Evolutionary conservation across 306 rosid genomes (phyloP).

Genomic region (Betula pendula): DNA sequence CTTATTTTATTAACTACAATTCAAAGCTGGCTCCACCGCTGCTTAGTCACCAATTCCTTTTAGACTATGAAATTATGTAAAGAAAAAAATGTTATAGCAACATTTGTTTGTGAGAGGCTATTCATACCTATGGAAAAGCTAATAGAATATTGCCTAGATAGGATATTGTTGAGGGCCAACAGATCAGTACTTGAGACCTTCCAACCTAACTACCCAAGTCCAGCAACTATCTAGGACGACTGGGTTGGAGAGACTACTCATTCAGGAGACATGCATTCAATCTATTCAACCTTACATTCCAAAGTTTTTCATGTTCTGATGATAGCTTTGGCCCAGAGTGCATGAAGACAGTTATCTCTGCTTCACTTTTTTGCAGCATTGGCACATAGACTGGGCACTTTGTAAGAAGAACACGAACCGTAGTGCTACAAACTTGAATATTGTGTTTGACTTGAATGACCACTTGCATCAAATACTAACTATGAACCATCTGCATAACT

Average conservation of each 20-base stretch:
- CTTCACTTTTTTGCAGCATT: background rate
- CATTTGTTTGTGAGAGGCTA: background rate
- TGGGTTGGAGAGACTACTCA: background rate
- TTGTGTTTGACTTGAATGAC: no score
- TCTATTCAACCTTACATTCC: background rate
- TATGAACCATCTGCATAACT: no score
- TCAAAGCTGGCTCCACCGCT: no score
- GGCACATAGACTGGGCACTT: background rate
- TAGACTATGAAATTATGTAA: background rate
- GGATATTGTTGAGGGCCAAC: background rate
- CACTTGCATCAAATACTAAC: no score
- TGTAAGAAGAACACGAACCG: background rate
- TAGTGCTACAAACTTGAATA: no score
- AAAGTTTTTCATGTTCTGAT: background rate
- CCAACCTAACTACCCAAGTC: background rate
- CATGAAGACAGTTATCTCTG: slow-evolving; percentile 2
- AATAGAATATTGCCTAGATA: background rate
- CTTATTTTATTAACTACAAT: no score
- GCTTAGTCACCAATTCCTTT: background rate
- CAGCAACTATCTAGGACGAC: background rate
- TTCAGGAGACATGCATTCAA: background rate
- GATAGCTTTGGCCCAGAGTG: background rate
- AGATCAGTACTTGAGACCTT: background rate
- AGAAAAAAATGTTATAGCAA: background rate
- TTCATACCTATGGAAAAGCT: background rate